A percentile compares a stretch with the other conserved stretches of the same genome.
phyloP scores from a whole-genome alignment of 352 stramenopile genomes.

The Phytophthora boehmeriae region DNA sequence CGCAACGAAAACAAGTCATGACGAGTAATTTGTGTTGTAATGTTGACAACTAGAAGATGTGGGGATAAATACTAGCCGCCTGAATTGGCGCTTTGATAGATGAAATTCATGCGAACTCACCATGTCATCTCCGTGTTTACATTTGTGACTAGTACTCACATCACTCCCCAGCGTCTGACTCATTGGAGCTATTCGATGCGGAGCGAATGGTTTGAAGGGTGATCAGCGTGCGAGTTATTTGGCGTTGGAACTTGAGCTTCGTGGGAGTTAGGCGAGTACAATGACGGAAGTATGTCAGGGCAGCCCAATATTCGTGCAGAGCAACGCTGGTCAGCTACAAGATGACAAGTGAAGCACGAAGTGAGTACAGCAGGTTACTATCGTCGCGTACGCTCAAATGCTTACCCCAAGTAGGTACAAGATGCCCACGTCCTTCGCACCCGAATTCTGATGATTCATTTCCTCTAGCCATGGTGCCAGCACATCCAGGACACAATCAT shows the following conservation, averaged over 20 bases:
- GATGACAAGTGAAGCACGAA: conserved; percentile 2
- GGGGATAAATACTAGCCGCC: conserved; percentile 10
- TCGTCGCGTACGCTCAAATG: neutral
- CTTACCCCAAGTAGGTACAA: conserved; percentile 61
- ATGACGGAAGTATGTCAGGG: conserved; percentile 53
- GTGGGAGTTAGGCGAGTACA: conserved; percentile 44
- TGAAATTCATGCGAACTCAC: neutral
- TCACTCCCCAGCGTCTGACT: conserved; percentile 7
- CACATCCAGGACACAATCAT: conserved; percentile 31
- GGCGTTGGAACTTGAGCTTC: conserved; percentile 55
- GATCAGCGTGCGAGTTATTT: conserved; percentile 47
- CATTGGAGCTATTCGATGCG: conserved; percentile 31
- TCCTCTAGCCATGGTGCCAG: conserved; percentile 25
- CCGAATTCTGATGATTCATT: conserved; percentile 7
- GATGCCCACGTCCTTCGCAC: conserved; percentile 11
- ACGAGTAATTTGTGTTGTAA: conserved; percentile 18
- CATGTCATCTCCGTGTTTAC: neutral
- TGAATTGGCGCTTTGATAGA: conserved; percentile 7
- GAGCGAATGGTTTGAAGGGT: conserved; percentile 39
- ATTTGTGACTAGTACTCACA: neutral
- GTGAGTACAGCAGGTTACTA: conserved; percentile 1
- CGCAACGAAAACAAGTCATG: conserved; percentile 5
- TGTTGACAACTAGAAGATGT: conserved; percentile 10
- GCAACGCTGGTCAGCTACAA: conserved; percentile 45
- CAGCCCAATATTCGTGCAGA: conserved; percentile 45